Evolutionary conservation across 1,284 basidiomycete species (phyloP).

Genomic region (Amylostereum areolatum): DNA sequence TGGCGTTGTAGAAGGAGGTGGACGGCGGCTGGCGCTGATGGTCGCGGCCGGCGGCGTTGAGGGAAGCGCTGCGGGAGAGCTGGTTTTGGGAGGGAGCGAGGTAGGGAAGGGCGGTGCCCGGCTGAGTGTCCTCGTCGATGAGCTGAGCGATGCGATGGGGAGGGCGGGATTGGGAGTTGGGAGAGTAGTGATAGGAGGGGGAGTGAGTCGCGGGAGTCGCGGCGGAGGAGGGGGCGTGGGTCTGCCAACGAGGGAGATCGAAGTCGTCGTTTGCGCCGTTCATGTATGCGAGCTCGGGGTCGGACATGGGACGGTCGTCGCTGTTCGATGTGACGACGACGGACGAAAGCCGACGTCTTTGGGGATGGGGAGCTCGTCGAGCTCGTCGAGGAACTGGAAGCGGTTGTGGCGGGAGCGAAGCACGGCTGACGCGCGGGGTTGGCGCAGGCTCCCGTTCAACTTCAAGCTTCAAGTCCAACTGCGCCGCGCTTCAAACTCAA

Average conservation of each 20-base stretch:
- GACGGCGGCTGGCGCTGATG: constrained; percentile 24
- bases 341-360: constrained; percentile 2
- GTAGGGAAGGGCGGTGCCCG: constrained; percentile 44
- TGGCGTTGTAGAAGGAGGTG: constrained; percentile 54
- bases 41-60: constrained; percentile 33
- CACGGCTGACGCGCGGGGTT: too few relatives aligned
- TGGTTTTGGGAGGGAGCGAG: constrained; percentile 42
- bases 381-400: constrained; percentile 10
- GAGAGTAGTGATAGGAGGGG: constrained; percentile 8
- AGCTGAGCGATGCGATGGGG: constrained; percentile 56
- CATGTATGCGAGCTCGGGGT: constrained; percentile 51
- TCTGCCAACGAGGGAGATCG: constrained; percentile 79
- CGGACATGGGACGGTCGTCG: constrained; percentile 30
- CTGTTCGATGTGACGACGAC: constrained; percentile 4
- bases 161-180: constrained; percentile 21
- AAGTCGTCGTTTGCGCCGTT: constrained; percentile 50
- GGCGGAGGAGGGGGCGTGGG: constrained; percentile 47
- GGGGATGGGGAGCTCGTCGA: constrained; percentile 2
- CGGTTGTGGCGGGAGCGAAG: not conserved
- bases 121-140: constrained; percentile 54
- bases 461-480: too few relatives aligned
- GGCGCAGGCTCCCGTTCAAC: too few relatives aligned
- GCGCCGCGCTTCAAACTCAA: too few relatives aligned
- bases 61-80: constrained; percentile 60
- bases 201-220: constrained; percentile 30